Percentiles rank a stretch among this genome's conserved stretches.
Conservation (phyloP, 2,329 filamentous ascomycete genomes). For the Cadophora luteo-olivacea region DNA sequence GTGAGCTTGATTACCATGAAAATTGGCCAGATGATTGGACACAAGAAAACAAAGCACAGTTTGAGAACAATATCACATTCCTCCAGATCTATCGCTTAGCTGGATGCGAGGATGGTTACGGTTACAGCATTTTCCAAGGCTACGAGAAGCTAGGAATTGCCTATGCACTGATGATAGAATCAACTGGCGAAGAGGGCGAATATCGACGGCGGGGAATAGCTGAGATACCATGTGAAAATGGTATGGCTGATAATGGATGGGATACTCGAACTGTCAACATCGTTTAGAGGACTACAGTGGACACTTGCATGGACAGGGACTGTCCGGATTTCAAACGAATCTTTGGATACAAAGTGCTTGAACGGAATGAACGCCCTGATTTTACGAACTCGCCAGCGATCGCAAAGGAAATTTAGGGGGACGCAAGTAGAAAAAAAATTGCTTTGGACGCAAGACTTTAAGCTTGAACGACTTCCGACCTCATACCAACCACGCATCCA, state of each 20-base stretch:
- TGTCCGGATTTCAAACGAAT: too few species aligned
- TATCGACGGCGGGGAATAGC: neutral
- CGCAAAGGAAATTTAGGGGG: too few species aligned
- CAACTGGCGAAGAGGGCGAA: neutral
- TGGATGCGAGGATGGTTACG: neutral
- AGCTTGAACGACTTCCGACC: too few species aligned
- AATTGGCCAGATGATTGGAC: neutral
- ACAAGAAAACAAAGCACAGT: neutral
- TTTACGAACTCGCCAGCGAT: too few species aligned
- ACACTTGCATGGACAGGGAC: neutral
- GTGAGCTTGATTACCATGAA: neutral
- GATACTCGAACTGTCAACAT: neutral
- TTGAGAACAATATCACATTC: neutral
- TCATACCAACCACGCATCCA: too few species aligned
- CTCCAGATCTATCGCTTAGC: neutral
- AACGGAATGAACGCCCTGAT: too few species aligned
- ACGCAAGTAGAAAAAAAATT: too few species aligned
- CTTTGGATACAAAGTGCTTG: too few species aligned
- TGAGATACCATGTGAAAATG: neutral
- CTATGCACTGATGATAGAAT: neutral
- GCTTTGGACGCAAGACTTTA: too few species aligned
- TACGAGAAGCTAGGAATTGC: neutral
- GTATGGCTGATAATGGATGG: constrained; percentile 1
- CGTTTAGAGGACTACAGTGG: neutral
- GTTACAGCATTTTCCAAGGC: neutral